Evolutionary conservation across 768 basidiomycete species (phyloP).

Genomic region (Hericium alpestre): DNA sequence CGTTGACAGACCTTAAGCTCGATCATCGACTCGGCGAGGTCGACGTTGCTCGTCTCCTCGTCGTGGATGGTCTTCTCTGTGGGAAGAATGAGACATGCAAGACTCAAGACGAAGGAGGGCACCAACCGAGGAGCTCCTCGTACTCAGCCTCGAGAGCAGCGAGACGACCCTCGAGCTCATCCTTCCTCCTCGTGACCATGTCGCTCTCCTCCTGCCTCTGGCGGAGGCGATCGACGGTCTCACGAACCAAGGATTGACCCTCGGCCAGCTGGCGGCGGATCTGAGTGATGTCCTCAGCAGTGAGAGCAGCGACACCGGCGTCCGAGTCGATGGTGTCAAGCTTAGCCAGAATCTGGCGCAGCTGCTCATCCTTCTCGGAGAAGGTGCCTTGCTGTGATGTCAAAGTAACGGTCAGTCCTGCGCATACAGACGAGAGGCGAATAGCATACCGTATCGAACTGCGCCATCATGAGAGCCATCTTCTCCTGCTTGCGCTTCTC

Average conservation of each 20-base stretch:
- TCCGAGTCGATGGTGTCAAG: constrained; percentile 72
- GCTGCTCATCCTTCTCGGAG: constrained; percentile 91
- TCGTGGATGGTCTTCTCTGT: constrained; percentile 87
- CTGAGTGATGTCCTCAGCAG: constrained; percentile 68
- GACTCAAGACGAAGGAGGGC: constrained; percentile 10
- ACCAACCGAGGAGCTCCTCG: constrained; percentile 83
- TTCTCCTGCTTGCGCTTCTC: constrained; percentile 99
- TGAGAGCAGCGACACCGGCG: constrained; percentile 41
- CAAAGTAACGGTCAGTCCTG: constrained; percentile 5
- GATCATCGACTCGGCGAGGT: constrained; percentile 72
- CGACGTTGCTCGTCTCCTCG: constrained; percentile 77
- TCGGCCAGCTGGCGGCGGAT: constrained; percentile 84
- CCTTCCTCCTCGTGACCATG: constrained; percentile 66
- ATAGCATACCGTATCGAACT: constrained; percentile 79
- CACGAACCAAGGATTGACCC: constrained; percentile 74
- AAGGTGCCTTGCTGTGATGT: constrained; percentile 70
- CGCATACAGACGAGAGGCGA: background rate
- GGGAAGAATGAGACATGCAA: constrained; percentile 3
- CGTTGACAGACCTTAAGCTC: constrained; percentile 68
- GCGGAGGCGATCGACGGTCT: constrained; percentile 81
- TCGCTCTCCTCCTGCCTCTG: constrained; percentile 91
- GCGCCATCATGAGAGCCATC: constrained; percentile 99
- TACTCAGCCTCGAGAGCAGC: constrained; percentile 83
- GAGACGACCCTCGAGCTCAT: constrained; percentile 80
- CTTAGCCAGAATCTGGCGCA: constrained; percentile 75